These are phyloP conservation scores for Raddia distichophylla DNA, from an alignment of 176 grass and related monocot species.

Conservation along the genomic window DNA sequence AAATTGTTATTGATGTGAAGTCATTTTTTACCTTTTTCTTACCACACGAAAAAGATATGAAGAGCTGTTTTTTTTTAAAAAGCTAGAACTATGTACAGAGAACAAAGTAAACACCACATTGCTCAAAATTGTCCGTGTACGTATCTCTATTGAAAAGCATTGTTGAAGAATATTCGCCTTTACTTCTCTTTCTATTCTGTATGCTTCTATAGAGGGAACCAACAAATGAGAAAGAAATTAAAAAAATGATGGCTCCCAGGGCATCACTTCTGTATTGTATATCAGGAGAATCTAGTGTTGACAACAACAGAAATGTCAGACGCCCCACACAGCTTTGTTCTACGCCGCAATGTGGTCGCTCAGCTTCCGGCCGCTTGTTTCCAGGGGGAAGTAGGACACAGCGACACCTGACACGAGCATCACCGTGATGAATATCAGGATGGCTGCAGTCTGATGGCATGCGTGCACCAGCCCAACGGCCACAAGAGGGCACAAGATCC, in stretches of 20 bases:
- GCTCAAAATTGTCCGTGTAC: background rate
- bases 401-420: conserved; percentile 65
- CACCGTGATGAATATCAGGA: conserved; percentile 66
- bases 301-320: background rate
- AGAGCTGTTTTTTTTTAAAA: no score
- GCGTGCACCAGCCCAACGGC: conserved; percentile 76
- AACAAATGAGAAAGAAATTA: conserved; percentile 7
- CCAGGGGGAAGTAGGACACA: conserved; percentile 73
- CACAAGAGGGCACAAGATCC: conserved; percentile 82
- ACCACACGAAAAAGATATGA: no score
- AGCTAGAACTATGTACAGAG: no score
- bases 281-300: background rate
- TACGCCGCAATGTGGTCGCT: conserved; percentile 63
- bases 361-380: conserved; percentile 72
- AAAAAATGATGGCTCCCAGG: background rate
- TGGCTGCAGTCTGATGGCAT: conserved; percentile 70
- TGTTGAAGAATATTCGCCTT: background rate
- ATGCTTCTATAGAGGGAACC: conserved; percentile 7
- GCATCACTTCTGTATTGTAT: conserved; percentile 28
- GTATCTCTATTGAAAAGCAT: conserved; percentile 32
- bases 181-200: conserved; percentile 21
- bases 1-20: background rate
- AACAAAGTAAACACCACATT: background rate
- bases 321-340: background rate
- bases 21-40: background rate